Conservation (phyloP, 306 rosid genomes). For the Glycyrrhiza uralensis region DNA sequence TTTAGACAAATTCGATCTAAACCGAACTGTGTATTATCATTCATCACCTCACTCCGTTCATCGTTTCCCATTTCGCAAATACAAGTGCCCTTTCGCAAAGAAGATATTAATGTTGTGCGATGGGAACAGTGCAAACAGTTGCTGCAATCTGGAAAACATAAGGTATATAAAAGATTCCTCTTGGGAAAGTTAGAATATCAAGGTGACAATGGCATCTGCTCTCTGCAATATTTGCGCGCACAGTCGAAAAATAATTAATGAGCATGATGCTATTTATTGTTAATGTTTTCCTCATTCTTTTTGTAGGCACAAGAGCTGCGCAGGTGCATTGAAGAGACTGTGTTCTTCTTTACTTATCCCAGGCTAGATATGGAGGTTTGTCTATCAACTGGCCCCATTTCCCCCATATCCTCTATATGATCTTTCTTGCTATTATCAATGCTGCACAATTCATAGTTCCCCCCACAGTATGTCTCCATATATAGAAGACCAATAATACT, state of each 20-base stretch:
- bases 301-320: slow-evolving; percentile 61
- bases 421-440: too few species aligned
- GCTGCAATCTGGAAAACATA: slow-evolving; percentile 69
- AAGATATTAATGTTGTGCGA: slow-evolving; percentile 61
- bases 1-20: too few species aligned
- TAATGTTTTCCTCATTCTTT: neutral
- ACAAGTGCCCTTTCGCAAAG: too few species aligned
- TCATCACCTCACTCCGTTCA: too few species aligned
- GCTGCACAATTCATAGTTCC: too few species aligned
- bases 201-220: neutral
- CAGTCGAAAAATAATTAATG: neutral
- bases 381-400: too few species aligned
- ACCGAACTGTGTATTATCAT: too few species aligned
- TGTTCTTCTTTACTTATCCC: slow-evolving; percentile 81
- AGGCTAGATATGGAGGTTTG: slow-evolving; percentile 98
- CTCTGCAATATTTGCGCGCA: neutral
- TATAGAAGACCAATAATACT: too few species aligned
- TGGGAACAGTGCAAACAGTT: slow-evolving; percentile 81
- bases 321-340: slow-evolving; percentile 78
- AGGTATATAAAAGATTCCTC: slow-evolving; percentile 48
- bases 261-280: neutral
- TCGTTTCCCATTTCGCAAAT: too few species aligned
- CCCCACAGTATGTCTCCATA: too few species aligned
- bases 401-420: too few species aligned
- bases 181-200: neutral